Evolutionary conservation across 2,329 filamentous ascomycete genomes (phyloP), one percentile per base, ranked within the genome.

Genomic region (Verruconis gallopava): DNA sequence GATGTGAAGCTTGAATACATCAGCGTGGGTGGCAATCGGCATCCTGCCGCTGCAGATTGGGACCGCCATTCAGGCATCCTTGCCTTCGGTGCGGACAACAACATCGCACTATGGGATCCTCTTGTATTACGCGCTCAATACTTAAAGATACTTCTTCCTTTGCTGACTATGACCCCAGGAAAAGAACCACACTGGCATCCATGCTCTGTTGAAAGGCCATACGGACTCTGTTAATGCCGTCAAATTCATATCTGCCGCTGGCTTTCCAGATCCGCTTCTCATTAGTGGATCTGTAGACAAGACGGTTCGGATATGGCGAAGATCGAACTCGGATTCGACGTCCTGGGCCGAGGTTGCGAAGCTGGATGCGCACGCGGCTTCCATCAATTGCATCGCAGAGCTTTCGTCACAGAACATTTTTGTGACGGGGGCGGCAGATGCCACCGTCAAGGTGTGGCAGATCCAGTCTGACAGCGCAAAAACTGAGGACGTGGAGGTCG

Each of bases 41-140:
- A 96, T 54, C 82, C 89, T 14, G 79, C 81, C 13, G 83, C 85
- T 20, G 88, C 89, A 20, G 89, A 96, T 64, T 98, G 91, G 91
- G 77, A 82, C 55, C 56, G 63, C 15, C 64, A 71, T 14, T 66
- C 67, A 15, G 83, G 81, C 6, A 58, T 86, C 35, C 68, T 98
- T 42, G 91, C 86, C 21, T 98, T 85, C 64, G 91, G 91, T 21
- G 81, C 88, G 5, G 85, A 93, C 61, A 78, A 79, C 51, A 91
- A 91, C 62, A 73, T 98, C 51, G 89, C 86, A 34, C 57, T 96
- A 32, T 98, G 91, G 91, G 69, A 77, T 56, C 86, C 86, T 43
- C 61, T 71, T 57, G 84, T 88, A 69, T 62, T 77, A 64, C 17
- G 11, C 17, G 15, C 25, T 9, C n/a, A 17, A n/a, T 6, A 14